These are phyloP conservation scores for Verticillium longisporum DNA, from an alignment of 2,329 filamentous ascomycete species.

Conservation along the genomic window DNA sequence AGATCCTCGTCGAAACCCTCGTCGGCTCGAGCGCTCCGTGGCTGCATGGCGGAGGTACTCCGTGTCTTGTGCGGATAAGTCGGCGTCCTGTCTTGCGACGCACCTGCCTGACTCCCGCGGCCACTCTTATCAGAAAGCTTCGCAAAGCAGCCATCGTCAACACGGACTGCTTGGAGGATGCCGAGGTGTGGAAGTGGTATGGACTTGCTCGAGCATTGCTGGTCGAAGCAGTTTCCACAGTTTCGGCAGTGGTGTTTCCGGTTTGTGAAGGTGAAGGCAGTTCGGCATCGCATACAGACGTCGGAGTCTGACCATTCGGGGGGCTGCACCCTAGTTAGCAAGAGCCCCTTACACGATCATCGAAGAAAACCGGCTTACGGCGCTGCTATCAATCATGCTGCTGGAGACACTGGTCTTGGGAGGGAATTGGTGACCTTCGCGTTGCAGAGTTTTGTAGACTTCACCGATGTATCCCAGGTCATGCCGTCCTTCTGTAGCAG, in stretches of 20 bases:
- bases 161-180: slow-evolving; percentile 83
- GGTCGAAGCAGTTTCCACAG: slow-evolving; percentile 95
- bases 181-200: slow-evolving; percentile 87
- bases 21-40: slow-evolving; percentile 79
- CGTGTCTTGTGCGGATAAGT: slow-evolving; percentile 56
- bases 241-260: slow-evolving; percentile 98
- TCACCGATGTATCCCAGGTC: slow-evolving; percentile 83
- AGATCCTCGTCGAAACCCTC: slow-evolving; percentile 92
- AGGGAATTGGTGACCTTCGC: slow-evolving; percentile 83
- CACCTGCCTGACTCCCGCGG: slow-evolving; percentile 23
- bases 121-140: slow-evolving; percentile 76
- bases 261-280: slow-evolving; percentile 94
- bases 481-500: slow-evolving; percentile 76
- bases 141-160: slow-evolving; percentile 91
- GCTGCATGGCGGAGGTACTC: slow-evolving; percentile 70
- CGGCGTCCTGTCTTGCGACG: slow-evolving; percentile 33
- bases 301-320: slow-evolving; percentile 98
- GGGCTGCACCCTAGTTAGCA: slow-evolving; percentile 45
- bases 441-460: slow-evolving; percentile 74
- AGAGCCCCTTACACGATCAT: not conserved
- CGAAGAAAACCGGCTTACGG: slow-evolving; percentile 50
- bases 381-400: slow-evolving; percentile 96
- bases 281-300: slow-evolving; percentile 96
- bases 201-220: slow-evolving; percentile 85
- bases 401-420: slow-evolving; percentile 82